Conservation (phyloP, 1,284 basidiomycete species). For the Cutaneotrichosporon dermatis region DNA sequence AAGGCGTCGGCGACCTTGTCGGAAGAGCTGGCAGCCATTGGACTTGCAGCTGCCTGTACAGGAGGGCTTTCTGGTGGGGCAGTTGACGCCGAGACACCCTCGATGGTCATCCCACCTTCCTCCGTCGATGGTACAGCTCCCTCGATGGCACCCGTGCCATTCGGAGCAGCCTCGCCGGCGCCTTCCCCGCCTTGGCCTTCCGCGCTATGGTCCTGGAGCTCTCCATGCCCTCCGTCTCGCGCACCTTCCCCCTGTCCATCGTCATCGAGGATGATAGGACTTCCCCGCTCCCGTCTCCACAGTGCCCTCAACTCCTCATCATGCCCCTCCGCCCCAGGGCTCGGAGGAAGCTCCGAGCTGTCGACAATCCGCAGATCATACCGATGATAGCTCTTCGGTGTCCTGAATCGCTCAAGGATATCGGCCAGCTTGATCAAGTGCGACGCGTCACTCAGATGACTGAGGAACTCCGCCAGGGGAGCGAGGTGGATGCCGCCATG, state of each 20-base stretch:
- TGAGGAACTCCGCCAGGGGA: constrained; percentile 35
- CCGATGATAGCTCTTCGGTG: constrained; percentile 36
- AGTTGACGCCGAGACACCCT: too few relatives aligned
- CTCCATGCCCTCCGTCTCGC: not conserved
- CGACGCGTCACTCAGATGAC: constrained; percentile 14
- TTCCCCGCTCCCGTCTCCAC: constrained; percentile 8
- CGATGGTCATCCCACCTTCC: too few relatives aligned
- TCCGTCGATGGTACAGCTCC: too few relatives aligned
- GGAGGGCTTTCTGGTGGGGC: too few relatives aligned
- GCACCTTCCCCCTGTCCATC: not conserved
- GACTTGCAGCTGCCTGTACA: too few relatives aligned
- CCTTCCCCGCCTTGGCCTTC: too few relatives aligned
- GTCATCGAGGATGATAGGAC: constrained; percentile 11
- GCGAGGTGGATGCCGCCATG: constrained; percentile 33
- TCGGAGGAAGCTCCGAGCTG: constrained; percentile 31
- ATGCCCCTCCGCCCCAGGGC: not conserved
- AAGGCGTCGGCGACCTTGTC: too few relatives aligned
- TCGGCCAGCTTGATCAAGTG: constrained; percentile 37
- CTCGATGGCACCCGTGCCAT: too few relatives aligned
- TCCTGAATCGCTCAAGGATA: constrained; percentile 32
- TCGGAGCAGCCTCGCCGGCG: too few relatives aligned
- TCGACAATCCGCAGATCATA: constrained; percentile 32
- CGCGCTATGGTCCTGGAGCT: too few relatives aligned
- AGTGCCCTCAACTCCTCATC: constrained; percentile 2
- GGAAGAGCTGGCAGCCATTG: too few relatives aligned